Conservation (phyloP, 2,329 filamentous ascomycete genomes). For the Neurospora crassa region DNA sequence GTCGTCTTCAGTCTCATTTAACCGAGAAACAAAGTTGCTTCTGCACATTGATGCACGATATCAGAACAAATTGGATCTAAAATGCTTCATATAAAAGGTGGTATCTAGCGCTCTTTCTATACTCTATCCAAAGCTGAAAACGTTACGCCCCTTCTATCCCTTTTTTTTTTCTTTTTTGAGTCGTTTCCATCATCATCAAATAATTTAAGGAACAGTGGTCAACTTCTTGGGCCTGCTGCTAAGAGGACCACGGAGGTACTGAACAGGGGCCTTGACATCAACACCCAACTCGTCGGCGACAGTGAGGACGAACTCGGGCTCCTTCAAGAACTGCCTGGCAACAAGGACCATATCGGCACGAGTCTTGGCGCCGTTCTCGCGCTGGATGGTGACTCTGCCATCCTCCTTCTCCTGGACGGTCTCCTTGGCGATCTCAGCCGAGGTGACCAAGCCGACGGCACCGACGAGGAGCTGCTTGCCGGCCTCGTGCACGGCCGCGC, state of each 20-base stretch:
- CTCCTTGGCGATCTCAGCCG: constrained; percentile 55
- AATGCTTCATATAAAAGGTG: background rate
- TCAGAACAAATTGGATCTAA: background rate
- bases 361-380: constrained; percentile 28
- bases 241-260: constrained; percentile 37
- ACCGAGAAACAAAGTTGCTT: too few species aligned
- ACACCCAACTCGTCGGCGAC: constrained; percentile 65
- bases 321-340: constrained; percentile 70
- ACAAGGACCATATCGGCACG: constrained; percentile 63
- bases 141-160: background rate
- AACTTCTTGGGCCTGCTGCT: constrained; percentile 4
- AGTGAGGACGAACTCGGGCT: constrained; percentile 67
- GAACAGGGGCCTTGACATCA: constrained; percentile 61
- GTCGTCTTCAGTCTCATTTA: background rate
- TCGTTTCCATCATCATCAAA: background rate
- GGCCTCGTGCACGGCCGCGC: constrained; percentile 48
- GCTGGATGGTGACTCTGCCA: constrained; percentile 32
- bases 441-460: constrained; percentile 65
- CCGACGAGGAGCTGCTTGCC: constrained; percentile 52
- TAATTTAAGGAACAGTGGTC: background rate
- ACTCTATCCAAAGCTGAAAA: background rate
- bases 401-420: constrained; percentile 38
- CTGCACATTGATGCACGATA: background rate
- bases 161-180: background rate
- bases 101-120: background rate